Conservation (phyloP, 164 flowering plant species). For the Chimonanthus praecox region DNA sequence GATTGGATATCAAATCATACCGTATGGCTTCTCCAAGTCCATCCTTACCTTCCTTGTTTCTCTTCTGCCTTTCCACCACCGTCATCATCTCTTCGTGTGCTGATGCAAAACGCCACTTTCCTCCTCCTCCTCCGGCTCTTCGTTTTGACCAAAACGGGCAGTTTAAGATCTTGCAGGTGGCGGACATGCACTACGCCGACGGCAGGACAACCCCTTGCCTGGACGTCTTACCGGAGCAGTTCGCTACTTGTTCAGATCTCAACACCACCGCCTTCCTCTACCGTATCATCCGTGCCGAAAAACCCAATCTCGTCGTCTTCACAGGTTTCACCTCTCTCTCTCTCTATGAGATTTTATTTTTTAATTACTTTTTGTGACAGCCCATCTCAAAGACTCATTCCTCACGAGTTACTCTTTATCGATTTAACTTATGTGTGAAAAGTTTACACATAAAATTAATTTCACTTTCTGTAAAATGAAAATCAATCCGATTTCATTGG, state of each 20-base stretch:
- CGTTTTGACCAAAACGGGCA: slow-evolving; percentile 36
- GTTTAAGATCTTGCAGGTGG: slow-evolving; percentile 87
- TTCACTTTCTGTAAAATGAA: too few species aligned
- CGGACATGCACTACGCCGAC: slow-evolving; percentile 87
- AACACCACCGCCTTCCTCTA: slow-evolving; percentile 74
- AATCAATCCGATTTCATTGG: too few species aligned
- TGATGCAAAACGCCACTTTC: not conserved
- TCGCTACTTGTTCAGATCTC: slow-evolving; percentile 73
- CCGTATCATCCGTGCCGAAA: slow-evolving; percentile 72
- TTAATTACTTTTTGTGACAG: too few species aligned
- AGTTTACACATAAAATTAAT: too few species aligned
- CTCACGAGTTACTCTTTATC: too few species aligned
- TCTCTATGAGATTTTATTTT: not conserved
- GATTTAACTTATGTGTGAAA: too few species aligned
- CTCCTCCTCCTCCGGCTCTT: slow-evolving; percentile 3
- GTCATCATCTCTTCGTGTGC: too few species aligned
- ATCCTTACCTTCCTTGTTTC: not conserved
- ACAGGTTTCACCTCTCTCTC: slow-evolving; percentile 40
- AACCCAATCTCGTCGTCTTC: slow-evolving; percentile 83
- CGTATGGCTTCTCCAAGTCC: not conserved
- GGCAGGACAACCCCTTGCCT: slow-evolving; percentile 57
- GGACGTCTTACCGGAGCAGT: slow-evolving; percentile 56
- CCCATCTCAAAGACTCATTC: too few species aligned
- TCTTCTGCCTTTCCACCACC: not conserved
- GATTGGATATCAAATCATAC: too few species aligned